Conservation (phyloP, 305 asterid genomes). For the Fraxinus albicans region DNA sequence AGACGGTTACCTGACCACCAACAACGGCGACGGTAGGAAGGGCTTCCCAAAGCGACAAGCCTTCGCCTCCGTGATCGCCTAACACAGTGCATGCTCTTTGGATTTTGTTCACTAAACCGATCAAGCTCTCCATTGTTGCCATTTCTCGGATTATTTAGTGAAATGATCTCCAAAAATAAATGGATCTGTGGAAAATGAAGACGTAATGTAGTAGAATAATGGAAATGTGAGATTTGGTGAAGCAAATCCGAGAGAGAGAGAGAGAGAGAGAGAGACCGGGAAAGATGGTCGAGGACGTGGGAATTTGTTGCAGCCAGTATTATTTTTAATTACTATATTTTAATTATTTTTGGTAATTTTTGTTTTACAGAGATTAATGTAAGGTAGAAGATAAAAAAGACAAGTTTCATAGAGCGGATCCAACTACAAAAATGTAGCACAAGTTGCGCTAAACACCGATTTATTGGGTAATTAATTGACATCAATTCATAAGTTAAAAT, state of each 20-base stretch:
- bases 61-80: constrained; percentile 99
- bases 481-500: background rate
- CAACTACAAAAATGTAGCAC: background rate
- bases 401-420: background rate
- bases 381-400: background rate
- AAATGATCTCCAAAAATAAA: constrained; percentile 23
- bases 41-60: constrained; percentile 97
- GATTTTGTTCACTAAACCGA: constrained; percentile 84
- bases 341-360: background rate
- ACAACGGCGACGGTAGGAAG: constrained; percentile 99
- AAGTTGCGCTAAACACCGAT: background rate
- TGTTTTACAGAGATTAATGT: too few species aligned
- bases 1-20: constrained; percentile 79
- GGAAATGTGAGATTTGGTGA: constrained; percentile 8
- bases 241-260: constrained; percentile 8
- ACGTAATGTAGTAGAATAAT: constrained; percentile 7
- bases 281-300: constrained; percentile 36
- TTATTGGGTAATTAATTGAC: background rate
- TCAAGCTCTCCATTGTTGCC: constrained; percentile 97
- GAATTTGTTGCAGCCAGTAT: constrained; percentile 23
- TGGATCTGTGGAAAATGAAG: constrained; percentile 22
- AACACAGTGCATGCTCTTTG: constrained; percentile 92
- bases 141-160: constrained; percentile 29
- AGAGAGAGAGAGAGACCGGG: constrained; percentile 20
- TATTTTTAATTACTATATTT: background rate